Evolutionary conservation across 495 filamentous ascomycete species (phyloP).

Genomic region (Penicillium pancosmium): DNA sequence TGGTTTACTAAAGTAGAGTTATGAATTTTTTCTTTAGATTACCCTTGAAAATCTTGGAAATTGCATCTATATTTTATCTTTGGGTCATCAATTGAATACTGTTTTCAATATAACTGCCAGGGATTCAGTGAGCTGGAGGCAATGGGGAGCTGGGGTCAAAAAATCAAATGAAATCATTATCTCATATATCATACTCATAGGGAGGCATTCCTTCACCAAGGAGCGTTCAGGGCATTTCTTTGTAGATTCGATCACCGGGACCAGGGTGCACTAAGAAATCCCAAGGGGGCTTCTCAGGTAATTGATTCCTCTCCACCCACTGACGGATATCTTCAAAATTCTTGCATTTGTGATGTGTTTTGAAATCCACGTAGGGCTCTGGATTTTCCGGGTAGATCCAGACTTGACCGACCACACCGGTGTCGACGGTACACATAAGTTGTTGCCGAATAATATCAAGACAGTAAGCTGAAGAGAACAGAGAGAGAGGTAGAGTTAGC

Average conservation of each 20-base stretch:
- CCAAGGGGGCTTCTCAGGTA: slow-evolving; percentile 37
- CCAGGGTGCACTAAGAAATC: slow-evolving; percentile 48
- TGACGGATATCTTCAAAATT: slow-evolving; percentile 55
- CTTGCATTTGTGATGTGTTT: slow-evolving; percentile 56
- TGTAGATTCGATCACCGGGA: slow-evolving; percentile 38
- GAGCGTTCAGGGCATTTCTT: slow-evolving; percentile 37
- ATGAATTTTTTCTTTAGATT: too few species aligned
- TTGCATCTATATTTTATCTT: too few species aligned
- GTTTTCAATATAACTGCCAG: too few species aligned
- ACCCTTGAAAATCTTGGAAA: too few species aligned
- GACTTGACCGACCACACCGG: slow-evolving; percentile 54
- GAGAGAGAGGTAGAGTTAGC: neutral
- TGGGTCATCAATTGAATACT: too few species aligned
- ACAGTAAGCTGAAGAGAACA: slow-evolving; percentile 46
- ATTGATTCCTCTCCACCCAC: slow-evolving; percentile 54
- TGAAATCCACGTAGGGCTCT: slow-evolving; percentile 56
- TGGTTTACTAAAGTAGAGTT: too few species aligned
- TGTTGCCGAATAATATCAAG: slow-evolving; percentile 58
- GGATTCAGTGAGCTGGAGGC: too few species aligned
- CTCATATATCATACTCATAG: slow-evolving; percentile 2
- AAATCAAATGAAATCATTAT: neutral
- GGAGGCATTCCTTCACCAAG: neutral
- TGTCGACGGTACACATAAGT: slow-evolving; percentile 58
- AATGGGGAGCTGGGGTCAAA: neutral
- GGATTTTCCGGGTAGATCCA: slow-evolving; percentile 50